phyloP scores from a whole-genome alignment of 139 green algal species.

The Closterium sp. region DNA sequence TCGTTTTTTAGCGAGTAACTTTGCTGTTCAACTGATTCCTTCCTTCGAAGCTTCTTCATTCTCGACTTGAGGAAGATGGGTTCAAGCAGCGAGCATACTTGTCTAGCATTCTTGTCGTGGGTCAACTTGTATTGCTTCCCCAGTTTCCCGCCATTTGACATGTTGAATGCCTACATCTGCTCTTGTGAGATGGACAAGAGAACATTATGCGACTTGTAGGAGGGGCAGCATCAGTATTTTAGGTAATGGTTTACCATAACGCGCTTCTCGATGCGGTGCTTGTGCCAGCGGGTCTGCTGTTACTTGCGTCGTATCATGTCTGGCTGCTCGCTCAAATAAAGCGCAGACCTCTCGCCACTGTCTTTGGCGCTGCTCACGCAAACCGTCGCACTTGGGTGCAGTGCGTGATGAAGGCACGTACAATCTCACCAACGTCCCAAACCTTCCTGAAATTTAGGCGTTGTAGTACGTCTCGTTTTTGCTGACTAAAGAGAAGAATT shows the following conservation, averaged over 20 bases:
- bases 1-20: too few relatives aligned
- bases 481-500: too few relatives aligned
- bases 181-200: not conserved
- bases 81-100: too few relatives aligned
- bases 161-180: not conserved
- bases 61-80: too few relatives aligned
- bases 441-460: not conserved
- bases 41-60: too few relatives aligned
- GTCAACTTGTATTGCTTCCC: too few relatives aligned
- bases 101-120: too few relatives aligned
- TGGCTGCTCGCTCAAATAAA: not conserved
- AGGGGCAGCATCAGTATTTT: too few relatives aligned
- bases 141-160: too few relatives aligned
- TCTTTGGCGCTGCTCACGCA: not conserved
- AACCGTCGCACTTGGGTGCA: slow-evolving; percentile 4
- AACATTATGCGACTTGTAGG: not conserved
- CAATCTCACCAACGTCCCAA: not conserved
- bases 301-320: not conserved
- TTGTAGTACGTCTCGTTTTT: too few relatives aligned
- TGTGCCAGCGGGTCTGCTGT: not conserved
- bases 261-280: slow-evolving; percentile 9
- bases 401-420: not conserved
- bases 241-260: not conserved
- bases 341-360: not conserved
- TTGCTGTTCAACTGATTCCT: too few relatives aligned